Conservation (phyloP, 768 basidiomycete genomes). For the Rhizopogon vinicolor region DNA sequence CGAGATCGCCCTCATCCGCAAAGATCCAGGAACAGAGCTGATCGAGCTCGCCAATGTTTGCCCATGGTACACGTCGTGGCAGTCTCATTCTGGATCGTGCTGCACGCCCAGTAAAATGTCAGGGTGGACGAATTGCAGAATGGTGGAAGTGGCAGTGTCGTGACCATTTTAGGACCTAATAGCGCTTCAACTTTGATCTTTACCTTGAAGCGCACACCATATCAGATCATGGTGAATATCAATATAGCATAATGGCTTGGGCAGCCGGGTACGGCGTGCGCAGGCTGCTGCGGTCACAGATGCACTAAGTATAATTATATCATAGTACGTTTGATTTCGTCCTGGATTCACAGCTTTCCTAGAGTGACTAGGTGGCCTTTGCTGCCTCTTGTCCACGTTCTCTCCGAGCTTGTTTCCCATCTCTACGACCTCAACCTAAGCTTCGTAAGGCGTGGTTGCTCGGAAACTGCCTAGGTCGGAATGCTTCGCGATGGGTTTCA, state of each 20-base stretch:
- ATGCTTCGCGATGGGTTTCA: no score
- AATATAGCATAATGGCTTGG: no score
- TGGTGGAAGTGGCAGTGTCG: neutral
- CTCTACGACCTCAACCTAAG: slow-evolving; percentile 14
- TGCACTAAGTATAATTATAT: no score
- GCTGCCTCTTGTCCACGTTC: slow-evolving; percentile 55
- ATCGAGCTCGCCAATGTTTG: slow-evolving; percentile 62
- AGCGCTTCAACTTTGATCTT: no score
- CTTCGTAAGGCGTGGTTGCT: neutral
- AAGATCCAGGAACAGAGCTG: slow-evolving; percentile 76
- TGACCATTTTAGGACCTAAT: slow-evolving; percentile 4
- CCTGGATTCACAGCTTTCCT: no score
- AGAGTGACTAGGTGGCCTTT: slow-evolving; percentile 18
- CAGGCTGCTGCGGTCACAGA: no score
- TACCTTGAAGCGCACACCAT: no score
- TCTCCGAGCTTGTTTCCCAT: slow-evolving; percentile 41
- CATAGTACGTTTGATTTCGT: no score
- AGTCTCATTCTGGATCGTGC: slow-evolving; percentile 46
- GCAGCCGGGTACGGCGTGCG: no score
- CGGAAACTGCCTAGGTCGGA: no score
- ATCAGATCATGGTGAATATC: no score
- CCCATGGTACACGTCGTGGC: slow-evolving; percentile 82
- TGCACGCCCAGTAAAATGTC: neutral
- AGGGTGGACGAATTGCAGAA: neutral
- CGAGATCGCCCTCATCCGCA: slow-evolving; percentile 52